Evolutionary conservation across 169 alveolate genomes (phyloP), one percentile per base, ranked within the genome.

Genomic region (Plasmodium coatneyi): DNA sequence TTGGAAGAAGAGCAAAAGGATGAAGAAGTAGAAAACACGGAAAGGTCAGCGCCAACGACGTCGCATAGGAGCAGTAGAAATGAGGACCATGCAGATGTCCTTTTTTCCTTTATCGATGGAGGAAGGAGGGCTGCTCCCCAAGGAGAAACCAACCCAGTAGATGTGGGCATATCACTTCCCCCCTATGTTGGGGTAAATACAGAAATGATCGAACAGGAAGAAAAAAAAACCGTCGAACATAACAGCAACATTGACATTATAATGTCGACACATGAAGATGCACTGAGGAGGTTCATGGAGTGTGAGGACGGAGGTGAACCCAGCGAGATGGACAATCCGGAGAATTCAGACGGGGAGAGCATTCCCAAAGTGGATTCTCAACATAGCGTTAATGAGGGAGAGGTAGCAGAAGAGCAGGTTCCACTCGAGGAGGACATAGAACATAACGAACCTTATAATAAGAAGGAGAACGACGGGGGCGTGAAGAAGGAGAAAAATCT

Each of bases 261-360:
- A 0, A 89, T 89, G 94, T 89, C 94, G 9, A 89, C 84, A 10
- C 94, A 89, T 79, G 56, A 78, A 52, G 89, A 78, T 30, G 90
- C 82, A 5, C 52, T 89, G 49, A 79, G 82, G 60, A 60, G 84
- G 25, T 80, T 79, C 25, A 80, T 89, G 94, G 90, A 89, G 3
- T 60, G 49, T 80, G 80, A 87, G 80, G 89, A 78, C 9, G 93
- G 83, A n/a, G 60, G 49, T 19, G 83, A 76, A 2, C 70, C 30
- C 19, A 76, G 28, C 49, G 83, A 76, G 30, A n/a, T 76, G 34
- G 60, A 76, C 36, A 28, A 66, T 12, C 16, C 5, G 83, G 83
- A 76, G 12, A 19, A 41, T 19, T 30, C 34, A 28, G 60, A 76
- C 28, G 49, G n/a, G 49, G 60, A 76, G 5, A 41, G 14, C 34